Base-by-base conservation (phyloP, 2,329 filamentous ascomycete species). In the Aspergillus pseudoterreus region DNA sequence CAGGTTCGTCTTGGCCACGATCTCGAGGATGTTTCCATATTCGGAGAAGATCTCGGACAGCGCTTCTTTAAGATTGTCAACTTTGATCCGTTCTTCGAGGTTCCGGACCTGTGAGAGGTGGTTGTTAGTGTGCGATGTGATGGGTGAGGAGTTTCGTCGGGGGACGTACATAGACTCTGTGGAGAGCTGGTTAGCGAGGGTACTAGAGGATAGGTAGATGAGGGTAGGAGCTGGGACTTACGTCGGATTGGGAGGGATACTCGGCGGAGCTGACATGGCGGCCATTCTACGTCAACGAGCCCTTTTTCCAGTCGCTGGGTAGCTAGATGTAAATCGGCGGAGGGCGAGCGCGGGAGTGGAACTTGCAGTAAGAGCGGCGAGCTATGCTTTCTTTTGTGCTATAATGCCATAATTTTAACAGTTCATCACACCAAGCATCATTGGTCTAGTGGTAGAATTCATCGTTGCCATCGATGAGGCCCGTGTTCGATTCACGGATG, bases 21-120 rank as follows among this genome's bases (percentile, higher is more conserved):
- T 83, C 57, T 96, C 91, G 61, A 95, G 75, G 55, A 96, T 83
- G 51, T 78, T 85, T 57, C 94, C 94, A 72, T 94, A 96, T 71
- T 95, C 89, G 57, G 85, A 85, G 75, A 97, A 97, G 64, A 97
- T 80, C 57, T 86, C 84, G 19, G 74, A 76, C 14, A 99, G 80
- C 0, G 88, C 82, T 59, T 87, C 82, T 58, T 86, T 88, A 49
- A 97, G 79, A 9, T 83, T 75, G 32, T 91, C 86, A 52, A 89
- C 79, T 71, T 95, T 96, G 72, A 95, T 85, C 67, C 88, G 85
- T 78, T 97, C 94, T 74, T 96, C 90, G 53, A 99, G 84, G 70
- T 96, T 96, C 64, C 87, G 88, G 57, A 82, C 76, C 76, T 82
- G 19, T 54, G 44, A 4, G 4, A 14, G 42, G 19, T 33, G 43